phyloP scores from a whole-genome alignment of 495 filamentous ascomycete genomes.

The Penicillium bialowiezense region DNA sequence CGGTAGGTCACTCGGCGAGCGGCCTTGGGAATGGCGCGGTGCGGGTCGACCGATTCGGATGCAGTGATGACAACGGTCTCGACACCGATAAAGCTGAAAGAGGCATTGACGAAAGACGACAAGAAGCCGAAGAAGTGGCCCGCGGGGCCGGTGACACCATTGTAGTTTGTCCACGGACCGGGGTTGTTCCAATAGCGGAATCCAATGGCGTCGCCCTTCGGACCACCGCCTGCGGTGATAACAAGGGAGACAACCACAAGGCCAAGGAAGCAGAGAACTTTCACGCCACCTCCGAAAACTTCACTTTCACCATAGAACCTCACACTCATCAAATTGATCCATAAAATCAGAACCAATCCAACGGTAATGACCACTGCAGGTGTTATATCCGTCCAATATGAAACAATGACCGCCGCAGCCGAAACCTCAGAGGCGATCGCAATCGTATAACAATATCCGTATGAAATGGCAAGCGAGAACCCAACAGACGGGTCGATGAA shows the following conservation, averaged over 20 bases:
- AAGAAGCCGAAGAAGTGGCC: constrained; percentile 46
- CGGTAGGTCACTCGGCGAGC: constrained; percentile 84
- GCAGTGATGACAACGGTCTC: constrained; percentile 78
- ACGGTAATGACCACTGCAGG: constrained; percentile 67
- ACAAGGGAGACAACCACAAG: constrained; percentile 66
- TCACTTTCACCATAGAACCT: constrained; percentile 71
- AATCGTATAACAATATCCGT: constrained; percentile 53
- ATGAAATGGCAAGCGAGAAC: constrained; percentile 60
- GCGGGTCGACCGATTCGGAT: constrained; percentile 78
- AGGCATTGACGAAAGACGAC: constrained; percentile 45
- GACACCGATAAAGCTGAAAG: constrained; percentile 55
- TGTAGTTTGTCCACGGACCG: constrained; percentile 38
- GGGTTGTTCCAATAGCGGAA: constrained; percentile 66
- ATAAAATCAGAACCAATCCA: constrained; percentile 64
- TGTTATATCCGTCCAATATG: constrained; percentile 58
- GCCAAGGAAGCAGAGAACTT: constrained; percentile 72
- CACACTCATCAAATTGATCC: constrained; percentile 67
- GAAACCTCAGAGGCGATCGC: constrained; percentile 70
- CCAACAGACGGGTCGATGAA: constrained; percentile 70
- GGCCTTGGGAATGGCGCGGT: constrained; percentile 72
- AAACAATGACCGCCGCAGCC: constrained; percentile 68
- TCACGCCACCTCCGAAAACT: constrained; percentile 68
- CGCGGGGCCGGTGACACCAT: constrained; percentile 30
- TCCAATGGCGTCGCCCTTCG: constrained; percentile 59
- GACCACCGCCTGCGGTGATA: constrained; percentile 64